phyloP scores from a whole-genome alignment of 192 early-diverging fungal genomes.

The Podila minutissima region DNA sequence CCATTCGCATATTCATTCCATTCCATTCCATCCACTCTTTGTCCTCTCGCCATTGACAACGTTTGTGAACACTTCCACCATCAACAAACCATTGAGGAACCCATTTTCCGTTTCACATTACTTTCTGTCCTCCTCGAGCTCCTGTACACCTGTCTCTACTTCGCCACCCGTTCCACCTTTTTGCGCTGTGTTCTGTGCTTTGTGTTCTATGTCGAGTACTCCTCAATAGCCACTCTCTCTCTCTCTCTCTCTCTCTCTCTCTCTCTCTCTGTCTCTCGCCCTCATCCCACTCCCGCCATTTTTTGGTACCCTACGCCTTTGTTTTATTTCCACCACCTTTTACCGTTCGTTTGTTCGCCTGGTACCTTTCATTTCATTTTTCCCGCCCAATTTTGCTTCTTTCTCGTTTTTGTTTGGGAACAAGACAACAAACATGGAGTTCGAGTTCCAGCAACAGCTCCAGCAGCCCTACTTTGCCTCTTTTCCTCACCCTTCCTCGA shows the following conservation, averaged over 20 bases:
- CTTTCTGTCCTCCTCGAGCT: not conserved
- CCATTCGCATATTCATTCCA: not conserved
- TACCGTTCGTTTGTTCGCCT: constrained; percentile 1
- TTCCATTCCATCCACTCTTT: not conserved
- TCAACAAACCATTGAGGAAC: too few relatives aligned
- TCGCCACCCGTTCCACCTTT: too few relatives aligned
- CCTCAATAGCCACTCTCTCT: not conserved
- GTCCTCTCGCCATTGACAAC: not conserved
- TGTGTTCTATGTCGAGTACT: not conserved
- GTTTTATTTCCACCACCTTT: not conserved
- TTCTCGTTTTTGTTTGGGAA: not conserved
- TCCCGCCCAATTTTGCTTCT: not conserved
- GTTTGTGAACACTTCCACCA: too few relatives aligned
- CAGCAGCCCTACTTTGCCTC: constrained; percentile 1
- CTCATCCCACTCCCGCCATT: not conserved
- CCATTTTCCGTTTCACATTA: not conserved
- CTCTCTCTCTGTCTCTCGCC: not conserved
- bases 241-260: not conserved
- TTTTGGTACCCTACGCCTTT: not conserved
- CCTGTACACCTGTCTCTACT: too few relatives aligned
- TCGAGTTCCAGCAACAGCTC: not conserved
- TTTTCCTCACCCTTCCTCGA: not conserved
- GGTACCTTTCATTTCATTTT: not conserved
- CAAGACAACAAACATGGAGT: not conserved
- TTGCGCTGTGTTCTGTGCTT: too few relatives aligned